phyloP scores from a whole-genome alignment of 192 early-diverging fungal species.

The Mortierella antarctica region DNA sequence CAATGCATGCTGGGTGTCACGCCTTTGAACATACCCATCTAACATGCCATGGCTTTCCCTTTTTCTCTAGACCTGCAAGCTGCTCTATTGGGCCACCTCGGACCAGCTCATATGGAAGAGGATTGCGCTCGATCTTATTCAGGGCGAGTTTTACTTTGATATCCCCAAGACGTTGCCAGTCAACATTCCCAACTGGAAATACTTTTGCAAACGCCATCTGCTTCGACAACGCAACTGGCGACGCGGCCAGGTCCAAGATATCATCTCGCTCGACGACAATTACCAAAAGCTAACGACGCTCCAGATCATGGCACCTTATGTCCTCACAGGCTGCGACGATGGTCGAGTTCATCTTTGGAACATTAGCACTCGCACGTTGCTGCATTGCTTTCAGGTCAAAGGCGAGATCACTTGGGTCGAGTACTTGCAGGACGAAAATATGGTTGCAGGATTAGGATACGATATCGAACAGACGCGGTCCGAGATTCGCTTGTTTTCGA shows the following conservation, averaged over 20 bases:
- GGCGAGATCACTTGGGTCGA: constrained; percentile 53
- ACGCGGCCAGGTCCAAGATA: constrained; percentile 36
- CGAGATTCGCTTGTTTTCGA: constrained; percentile 49
- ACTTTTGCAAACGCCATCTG: constrained; percentile 44
- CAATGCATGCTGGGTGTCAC: neutral
- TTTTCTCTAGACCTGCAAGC: constrained; percentile 17
- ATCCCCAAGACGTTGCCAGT: constrained; percentile 35
- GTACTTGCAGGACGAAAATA: constrained; percentile 40
- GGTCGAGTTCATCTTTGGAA: constrained; percentile 46
- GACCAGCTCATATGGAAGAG: constrained; percentile 48
- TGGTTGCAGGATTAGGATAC: constrained; percentile 42
- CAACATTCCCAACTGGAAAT: constrained; percentile 49
- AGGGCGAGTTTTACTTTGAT: constrained; percentile 51
- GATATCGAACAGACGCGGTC: constrained; percentile 32
- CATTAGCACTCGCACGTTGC: constrained; percentile 26
- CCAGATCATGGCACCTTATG: constrained; percentile 46
- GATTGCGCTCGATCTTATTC: constrained; percentile 41
- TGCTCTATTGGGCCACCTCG: constrained; percentile 43
- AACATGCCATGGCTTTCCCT: neutral
- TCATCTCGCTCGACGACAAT: constrained; percentile 46
- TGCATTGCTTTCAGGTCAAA: constrained; percentile 38
- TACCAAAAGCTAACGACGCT: constrained; percentile 44
- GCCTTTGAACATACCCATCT: neutral
- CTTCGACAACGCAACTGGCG: constrained; percentile 46
- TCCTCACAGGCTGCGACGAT: constrained; percentile 43